Conservation (phyloP, 768 basidiomycete species). For the Phanerodontia chrysosporium region DNA sequence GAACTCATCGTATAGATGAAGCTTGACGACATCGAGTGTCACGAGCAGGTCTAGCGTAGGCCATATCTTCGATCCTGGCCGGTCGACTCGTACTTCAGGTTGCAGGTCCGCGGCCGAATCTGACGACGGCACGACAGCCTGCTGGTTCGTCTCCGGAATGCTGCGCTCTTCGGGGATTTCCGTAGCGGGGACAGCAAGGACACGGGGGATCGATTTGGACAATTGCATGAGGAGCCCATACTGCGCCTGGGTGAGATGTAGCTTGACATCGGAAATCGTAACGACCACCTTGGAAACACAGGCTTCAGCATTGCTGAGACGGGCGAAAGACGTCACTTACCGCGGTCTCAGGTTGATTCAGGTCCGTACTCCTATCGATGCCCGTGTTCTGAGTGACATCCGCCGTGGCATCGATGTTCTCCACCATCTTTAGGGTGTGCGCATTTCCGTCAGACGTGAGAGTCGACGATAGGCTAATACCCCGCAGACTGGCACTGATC, state of each 20-base stretch:
- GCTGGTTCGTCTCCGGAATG: slow-evolving; percentile 14
- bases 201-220: slow-evolving; percentile 62
- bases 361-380: slow-evolving; percentile 48
- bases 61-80: slow-evolving; percentile 40
- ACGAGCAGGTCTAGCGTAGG: slow-evolving; percentile 72
- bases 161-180: slow-evolving; percentile 27
- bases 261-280: slow-evolving; percentile 76
- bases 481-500: slow-evolving; percentile 71
- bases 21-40: slow-evolving; percentile 62
- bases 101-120: slow-evolving; percentile 34
- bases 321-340: slow-evolving; percentile 35
- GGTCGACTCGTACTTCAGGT: slow-evolving; percentile 51
- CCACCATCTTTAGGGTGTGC: slow-evolving; percentile 78
- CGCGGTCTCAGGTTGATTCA: slow-evolving; percentile 66
- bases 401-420: slow-evolving; percentile 77
- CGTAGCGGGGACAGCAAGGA: slow-evolving; percentile 44
- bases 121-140: slow-evolving; percentile 9
- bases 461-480: slow-evolving; percentile 79
- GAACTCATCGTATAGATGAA: slow-evolving; percentile 78
- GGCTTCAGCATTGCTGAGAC: not conserved
- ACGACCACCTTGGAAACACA: slow-evolving; percentile 47
- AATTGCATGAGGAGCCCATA: slow-evolving; percentile 69
- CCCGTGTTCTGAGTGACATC: slow-evolving; percentile 60
- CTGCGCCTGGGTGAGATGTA: slow-evolving; percentile 81
- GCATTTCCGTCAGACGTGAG: slow-evolving; percentile 41